These are phyloP conservation scores for Solanum tarijense DNA, from an alignment of 257 asterid species.

Conservation along the genomic window DNA sequence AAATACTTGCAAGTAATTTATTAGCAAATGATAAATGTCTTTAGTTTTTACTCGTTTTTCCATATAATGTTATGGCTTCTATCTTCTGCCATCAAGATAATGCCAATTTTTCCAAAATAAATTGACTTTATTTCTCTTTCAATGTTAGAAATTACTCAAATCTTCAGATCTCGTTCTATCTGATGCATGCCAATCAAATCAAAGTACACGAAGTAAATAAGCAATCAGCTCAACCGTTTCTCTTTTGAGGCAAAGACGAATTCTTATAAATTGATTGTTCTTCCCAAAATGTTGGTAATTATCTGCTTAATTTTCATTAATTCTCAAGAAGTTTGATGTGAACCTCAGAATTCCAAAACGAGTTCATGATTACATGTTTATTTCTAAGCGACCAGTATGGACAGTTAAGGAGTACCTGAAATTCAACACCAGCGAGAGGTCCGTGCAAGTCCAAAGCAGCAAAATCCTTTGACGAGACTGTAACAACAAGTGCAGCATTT, in stretches of 20 bases:
- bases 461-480: conserved; percentile 67
- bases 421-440: conserved; percentile 87
- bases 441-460: conserved; percentile 50
- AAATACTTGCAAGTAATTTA: background rate
- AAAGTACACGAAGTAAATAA: background rate
- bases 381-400: background rate
- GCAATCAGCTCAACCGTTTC: background rate
- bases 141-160: background rate
- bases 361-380: background rate
- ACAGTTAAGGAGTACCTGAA: conserved; percentile 49
- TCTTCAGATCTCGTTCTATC: background rate
- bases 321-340: background rate
- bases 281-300: background rate
- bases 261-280: background rate
- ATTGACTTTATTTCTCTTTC: background rate
- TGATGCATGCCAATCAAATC: background rate
- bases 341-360: background rate
- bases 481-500: conserved; percentile 83
- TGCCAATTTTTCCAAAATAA: background rate
- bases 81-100: background rate
- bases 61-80: background rate
- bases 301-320: background rate
- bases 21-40: background rate
- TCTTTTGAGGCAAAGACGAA: background rate
- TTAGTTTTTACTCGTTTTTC: background rate